phyloP scores from a whole-genome alignment of 1,284 basidiomycete species.

The Naganishia sp. region DNA sequence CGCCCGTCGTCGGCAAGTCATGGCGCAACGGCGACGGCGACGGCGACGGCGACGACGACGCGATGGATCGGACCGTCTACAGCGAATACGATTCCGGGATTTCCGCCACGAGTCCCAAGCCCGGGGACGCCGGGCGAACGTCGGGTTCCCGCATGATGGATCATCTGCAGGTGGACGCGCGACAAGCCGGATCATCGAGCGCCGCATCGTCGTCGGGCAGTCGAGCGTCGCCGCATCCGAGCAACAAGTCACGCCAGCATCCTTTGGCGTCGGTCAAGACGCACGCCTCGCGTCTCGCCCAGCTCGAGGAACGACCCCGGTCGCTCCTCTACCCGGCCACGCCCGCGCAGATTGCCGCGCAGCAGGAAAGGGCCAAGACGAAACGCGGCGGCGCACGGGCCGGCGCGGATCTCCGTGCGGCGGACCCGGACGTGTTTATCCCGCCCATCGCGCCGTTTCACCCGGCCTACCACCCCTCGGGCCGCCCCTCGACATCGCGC shows the following conservation, averaged over 20 bases:
- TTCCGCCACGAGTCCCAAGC: constrained; percentile 28
- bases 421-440: constrained; percentile 23
- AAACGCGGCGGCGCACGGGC: neutral
- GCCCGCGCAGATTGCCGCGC: constrained; percentile 31
- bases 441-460: constrained; percentile 29
- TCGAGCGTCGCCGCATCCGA: constrained; percentile 16
- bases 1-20: neutral
- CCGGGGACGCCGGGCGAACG: neutral
- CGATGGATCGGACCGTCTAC: constrained; percentile 23
- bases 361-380: constrained; percentile 24
- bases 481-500: neutral
- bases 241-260: constrained; percentile 6
- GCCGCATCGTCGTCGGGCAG: constrained; percentile 19
- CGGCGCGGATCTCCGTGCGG: no score
- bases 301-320: constrained; percentile 29
- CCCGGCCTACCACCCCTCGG: constrained; percentile 12
- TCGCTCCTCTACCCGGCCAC: constrained; percentile 27
- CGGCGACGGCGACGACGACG: constrained; percentile 21
- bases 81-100: constrained; percentile 33
- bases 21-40: constrained; percentile 6
- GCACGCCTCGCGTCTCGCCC: constrained; percentile 14
- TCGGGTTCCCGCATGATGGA: neutral
- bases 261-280: constrained; percentile 24
- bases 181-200: neutral
- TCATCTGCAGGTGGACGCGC: neutral